A percentile compares a stretch with the other conserved stretches of the same genome.
Conservation (phyloP, 306 rosid species). For the Ormosia emarginata region DNA sequence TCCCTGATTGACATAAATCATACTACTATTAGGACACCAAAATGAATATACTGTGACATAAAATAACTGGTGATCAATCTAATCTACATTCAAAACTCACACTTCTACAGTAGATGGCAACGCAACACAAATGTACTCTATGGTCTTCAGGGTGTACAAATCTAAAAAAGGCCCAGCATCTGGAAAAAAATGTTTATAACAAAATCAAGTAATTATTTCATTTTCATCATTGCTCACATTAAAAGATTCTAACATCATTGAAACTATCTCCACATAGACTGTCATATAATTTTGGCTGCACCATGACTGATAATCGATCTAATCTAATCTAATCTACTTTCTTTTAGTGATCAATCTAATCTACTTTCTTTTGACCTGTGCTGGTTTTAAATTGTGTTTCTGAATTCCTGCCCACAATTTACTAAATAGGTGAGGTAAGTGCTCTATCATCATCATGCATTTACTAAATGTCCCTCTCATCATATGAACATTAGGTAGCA, state of each 20-base stretch:
- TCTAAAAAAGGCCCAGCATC: background rate
- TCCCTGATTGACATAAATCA: constrained; percentile 49
- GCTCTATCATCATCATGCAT: background rate
- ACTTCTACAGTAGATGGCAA: background rate
- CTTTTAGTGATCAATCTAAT: no score
- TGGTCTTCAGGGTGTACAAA: background rate
- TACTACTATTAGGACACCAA: constrained; percentile 24
- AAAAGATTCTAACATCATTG: background rate
- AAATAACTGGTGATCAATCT: background rate
- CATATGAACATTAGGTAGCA: background rate
- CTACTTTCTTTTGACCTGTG: no score
- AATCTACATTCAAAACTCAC: background rate
- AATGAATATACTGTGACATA: background rate
- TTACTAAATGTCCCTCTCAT: background rate
- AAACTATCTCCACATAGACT: background rate
- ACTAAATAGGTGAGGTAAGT: background rate
- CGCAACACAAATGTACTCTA: background rate
- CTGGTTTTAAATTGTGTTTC: background rate
- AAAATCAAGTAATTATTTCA: background rate
- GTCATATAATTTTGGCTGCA: background rate
- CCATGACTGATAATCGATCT: background rate
- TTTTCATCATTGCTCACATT: background rate
- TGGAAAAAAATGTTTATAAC: background rate
- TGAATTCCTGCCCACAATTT: constrained; percentile 25
- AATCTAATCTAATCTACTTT: no score